phyloP scores from a whole-genome alignment of 495 filamentous ascomycete species.

The Penicillium daleae region DNA sequence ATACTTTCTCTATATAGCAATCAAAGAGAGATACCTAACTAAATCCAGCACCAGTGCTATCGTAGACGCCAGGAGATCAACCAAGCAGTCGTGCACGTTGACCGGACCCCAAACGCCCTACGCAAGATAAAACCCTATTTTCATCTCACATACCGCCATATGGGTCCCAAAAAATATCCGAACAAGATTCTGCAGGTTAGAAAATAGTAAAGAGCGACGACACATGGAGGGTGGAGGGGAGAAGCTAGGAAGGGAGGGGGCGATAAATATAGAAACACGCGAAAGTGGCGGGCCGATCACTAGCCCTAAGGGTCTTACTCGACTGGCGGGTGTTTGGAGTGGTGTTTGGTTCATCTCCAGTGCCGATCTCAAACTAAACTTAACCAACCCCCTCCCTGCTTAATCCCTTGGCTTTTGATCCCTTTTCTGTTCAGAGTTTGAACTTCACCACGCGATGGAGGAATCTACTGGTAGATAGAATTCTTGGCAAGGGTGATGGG shows the following conservation, averaged over 20 bases:
- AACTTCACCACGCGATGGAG: not conserved
- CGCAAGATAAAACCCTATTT: slow-evolving; percentile 2
- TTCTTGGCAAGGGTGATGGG: not conserved
- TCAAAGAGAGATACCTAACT: not conserved
- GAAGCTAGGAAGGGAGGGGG: not conserved
- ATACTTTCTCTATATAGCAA: not conserved
- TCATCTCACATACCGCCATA: not conserved
- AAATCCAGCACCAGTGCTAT: not conserved
- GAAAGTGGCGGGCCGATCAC: slow-evolving; percentile 9
- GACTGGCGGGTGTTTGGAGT: not conserved
- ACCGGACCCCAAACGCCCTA: not conserved
- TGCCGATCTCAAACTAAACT: not conserved
- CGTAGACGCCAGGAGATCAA: not conserved
- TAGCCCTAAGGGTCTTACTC: not conserved
- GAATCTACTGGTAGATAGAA: not conserved
- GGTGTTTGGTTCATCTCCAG: not conserved
- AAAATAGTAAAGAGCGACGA: not conserved
- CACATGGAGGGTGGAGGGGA: not conserved
- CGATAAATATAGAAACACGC: slow-evolving; percentile 11
- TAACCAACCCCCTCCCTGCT: not conserved
- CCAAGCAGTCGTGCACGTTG: not conserved
- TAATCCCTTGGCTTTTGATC: not conserved
- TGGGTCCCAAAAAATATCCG: not conserved
- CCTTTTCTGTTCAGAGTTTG: not conserved
- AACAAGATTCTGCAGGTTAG: not conserved